Base-by-base conservation (phyloP, 768 basidiomycete species). In the Agrocybe chaxingu region DNA sequence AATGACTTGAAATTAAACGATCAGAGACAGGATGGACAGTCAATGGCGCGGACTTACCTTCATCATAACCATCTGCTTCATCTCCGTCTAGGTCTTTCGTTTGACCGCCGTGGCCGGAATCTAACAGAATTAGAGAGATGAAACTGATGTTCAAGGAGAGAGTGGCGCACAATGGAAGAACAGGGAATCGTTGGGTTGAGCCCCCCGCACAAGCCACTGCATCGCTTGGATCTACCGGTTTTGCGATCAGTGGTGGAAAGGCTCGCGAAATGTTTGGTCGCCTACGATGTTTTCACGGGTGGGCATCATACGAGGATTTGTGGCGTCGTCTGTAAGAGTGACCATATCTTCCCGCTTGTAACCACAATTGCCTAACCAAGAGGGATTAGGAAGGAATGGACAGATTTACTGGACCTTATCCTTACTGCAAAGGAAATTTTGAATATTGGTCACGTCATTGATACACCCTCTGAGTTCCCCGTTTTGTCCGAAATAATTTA, bases 21-120 rank as follows among this genome's bases (percentile, higher is more conserved):
- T 48, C 11, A 46, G 45, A 37, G 41, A 35, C 11, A 19, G 16
- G 8, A 49, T 18, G 7, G 8, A 10, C 37, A 45, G 29, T 11
- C 2, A 4, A 34, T 45, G 38, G 5, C 24, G 24, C 5, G 24
- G 8, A 42, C 64, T 46, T 34, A 82, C 86, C 84, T 79, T 93
- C 90, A 57, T 94, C 91, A 56, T 69, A 81, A 9, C 93, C 93
- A 64, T 94, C 92, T 0, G 68, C 80, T 67, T 95, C 91, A 58
- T 94, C 90, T 1, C 90, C 91, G 56, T 92, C 83, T 2, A 69
- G 32, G 66, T 97, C 96, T 54, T 87, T 77, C 0, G 87, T 87
- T 68, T 94, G 94, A 10, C 92, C 94, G 34, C 96, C 96, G 56
- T 98, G 96, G 10, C 95, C 95, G 4, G 93, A 96, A 66, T 92